Evolutionary conservation across 768 basidiomycete species (phyloP).

Genomic region (Boletus coccyginus): DNA sequence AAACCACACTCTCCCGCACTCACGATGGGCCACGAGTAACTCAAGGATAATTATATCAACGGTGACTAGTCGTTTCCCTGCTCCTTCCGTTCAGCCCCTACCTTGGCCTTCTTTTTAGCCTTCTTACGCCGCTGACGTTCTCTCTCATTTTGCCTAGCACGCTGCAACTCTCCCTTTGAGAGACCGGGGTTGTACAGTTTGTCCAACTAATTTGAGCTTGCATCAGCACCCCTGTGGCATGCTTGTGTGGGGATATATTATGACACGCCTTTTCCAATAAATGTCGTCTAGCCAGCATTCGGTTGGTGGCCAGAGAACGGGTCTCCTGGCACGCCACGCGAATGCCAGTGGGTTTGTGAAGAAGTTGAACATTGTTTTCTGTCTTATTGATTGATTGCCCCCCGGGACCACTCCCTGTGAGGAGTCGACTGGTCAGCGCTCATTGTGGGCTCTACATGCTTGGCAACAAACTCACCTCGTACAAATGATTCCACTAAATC

Average conservation of each 20-base stretch:
- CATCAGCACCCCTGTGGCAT: constrained; percentile 19
- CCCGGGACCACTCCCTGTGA: constrained; percentile 82
- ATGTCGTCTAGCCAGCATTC: constrained; percentile 70
- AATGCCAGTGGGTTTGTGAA: constrained; percentile 86
- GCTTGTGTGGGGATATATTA: constrained; percentile 18
- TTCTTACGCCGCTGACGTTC: constrained; percentile 76
- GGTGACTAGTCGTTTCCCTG: constrained; percentile 10
- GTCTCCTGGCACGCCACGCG: constrained; percentile 88
- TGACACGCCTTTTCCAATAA: constrained; percentile 73
- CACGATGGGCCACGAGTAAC: neutral
- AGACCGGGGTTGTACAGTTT: constrained; percentile 70
- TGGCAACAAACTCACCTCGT: constrained; percentile 52
- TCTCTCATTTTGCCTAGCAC: constrained; percentile 73
- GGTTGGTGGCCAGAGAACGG: constrained; percentile 76
- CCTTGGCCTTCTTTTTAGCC: constrained; percentile 61
- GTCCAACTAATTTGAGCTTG: constrained; percentile 54
- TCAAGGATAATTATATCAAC: neutral
- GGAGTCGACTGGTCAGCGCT: constrained; percentile 4
- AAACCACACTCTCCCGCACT: neutral
- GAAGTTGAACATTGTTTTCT: constrained; percentile 83
- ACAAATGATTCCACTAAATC: constrained; percentile 90
- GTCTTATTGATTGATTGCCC: constrained; percentile 99
- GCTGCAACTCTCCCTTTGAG: constrained; percentile 64
- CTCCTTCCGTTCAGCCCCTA: constrained; percentile 25
- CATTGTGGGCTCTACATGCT: neutral